Conservation (phyloP, 371 early-diverging fungal genomes). For the Rhizopus delemar region DNA sequence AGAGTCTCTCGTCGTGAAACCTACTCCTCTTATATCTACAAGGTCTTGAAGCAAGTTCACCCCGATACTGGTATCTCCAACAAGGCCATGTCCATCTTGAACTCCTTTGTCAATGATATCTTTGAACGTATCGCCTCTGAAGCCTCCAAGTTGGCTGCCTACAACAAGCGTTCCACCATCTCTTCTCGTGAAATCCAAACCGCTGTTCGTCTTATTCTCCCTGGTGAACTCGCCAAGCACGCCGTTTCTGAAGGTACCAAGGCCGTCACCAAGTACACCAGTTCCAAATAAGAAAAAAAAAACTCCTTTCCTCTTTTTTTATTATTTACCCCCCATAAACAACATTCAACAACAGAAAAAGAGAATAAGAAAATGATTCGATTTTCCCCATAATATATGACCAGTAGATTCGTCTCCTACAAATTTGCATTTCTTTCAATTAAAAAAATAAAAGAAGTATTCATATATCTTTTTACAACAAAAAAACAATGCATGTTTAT, state of each 20-base stretch:
- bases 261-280: conserved; percentile 96
- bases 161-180: conserved; percentile 95
- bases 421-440: not conserved
- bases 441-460: too few species aligned
- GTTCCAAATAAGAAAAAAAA: conserved; percentile 62
- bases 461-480: not conserved
- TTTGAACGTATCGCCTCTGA: conserved; percentile 90
- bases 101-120: conserved; percentile 97
- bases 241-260: conserved; percentile 97
- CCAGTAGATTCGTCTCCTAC: not conserved
- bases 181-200: conserved; percentile 95
- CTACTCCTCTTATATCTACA: conserved; percentile 93
- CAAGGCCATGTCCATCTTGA: conserved; percentile 97
- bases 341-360: not conserved
- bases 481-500: too few species aligned
- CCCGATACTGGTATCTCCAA: conserved; percentile 96
- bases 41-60: conserved; percentile 96
- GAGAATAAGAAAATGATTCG: not conserved
- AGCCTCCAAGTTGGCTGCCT: conserved; percentile 89
- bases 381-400: not conserved
- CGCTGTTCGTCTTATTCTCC: conserved; percentile 88
- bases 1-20: conserved; percentile 78
- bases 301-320: conserved; percentile 1
- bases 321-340: not conserved
- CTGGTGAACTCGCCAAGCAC: conserved; percentile 96